Conservation (phyloP, 2,329 filamentous ascomycete genomes). For the Fusarium austroafricanum region DNA sequence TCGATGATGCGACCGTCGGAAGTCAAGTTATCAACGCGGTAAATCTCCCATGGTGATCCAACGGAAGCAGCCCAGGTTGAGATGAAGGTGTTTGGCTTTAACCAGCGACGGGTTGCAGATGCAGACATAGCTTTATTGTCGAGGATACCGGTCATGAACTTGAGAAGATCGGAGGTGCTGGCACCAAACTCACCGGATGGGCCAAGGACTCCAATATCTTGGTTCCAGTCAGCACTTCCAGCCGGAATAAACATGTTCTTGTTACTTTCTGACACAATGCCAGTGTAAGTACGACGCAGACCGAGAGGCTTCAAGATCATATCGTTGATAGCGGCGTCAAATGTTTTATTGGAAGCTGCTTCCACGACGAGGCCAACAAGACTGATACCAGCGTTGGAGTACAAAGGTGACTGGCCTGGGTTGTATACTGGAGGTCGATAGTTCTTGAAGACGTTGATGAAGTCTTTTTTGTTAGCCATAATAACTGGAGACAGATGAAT, state of each 20-base stretch:
- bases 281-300: background rate
- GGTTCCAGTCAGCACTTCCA: background rate
- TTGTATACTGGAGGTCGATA: background rate
- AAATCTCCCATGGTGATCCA: conserved; percentile 13
- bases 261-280: rapidly evolving
- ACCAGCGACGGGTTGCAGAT: background rate
- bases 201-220: conserved; percentile 3
- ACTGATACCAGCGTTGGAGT: conserved; percentile 6
- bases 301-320: background rate
- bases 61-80: conserved; percentile 1
- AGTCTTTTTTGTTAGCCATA: background rate
- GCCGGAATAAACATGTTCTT: background rate
- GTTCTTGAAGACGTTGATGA: background rate
- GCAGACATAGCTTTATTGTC: background rate
- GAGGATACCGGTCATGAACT: background rate
- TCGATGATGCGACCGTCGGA: conserved; percentile 1
- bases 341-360: background rate
- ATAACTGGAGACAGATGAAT: no score
- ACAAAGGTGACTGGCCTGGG: background rate
- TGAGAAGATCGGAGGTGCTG: background rate
- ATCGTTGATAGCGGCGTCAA: background rate
- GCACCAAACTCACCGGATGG: conserved; percentile 6
- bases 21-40: conserved; percentile 10
- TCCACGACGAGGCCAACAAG: conserved; percentile 1
- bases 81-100: conserved; percentile 1